Percentiles rank a stretch among this genome's conserved stretches.
Conservation (phyloP, 176 grass and related monocot species). For the Hsuehochloa calcarea region DNA sequence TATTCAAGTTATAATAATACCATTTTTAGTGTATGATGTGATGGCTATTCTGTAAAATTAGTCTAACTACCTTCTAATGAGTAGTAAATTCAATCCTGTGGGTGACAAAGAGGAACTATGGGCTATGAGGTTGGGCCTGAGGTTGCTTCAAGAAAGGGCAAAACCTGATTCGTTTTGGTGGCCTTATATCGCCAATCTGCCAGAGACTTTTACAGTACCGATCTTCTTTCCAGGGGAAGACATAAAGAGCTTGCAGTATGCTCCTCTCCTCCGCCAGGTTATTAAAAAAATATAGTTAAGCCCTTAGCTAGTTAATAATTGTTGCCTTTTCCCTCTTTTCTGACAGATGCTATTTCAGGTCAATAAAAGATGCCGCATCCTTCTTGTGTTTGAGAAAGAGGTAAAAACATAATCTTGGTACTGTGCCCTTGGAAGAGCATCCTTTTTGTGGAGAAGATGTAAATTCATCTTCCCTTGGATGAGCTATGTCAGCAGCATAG, state of each 20-base stretch:
- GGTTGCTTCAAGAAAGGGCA: slow-evolving; percentile 89
- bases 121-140: slow-evolving; percentile 91
- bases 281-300: not conserved
- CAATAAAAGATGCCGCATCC: slow-evolving; percentile 90
- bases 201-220: slow-evolving; percentile 65
- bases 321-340: slow-evolving; percentile 1
- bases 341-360: slow-evolving; percentile 57
- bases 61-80: slow-evolving; percentile 27
- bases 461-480: slow-evolving; percentile 82
- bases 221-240: slow-evolving; percentile 85
- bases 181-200: slow-evolving; percentile 90
- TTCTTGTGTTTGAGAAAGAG: slow-evolving; percentile 78
- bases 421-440: slow-evolving; percentile 43
- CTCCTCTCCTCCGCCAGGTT: slow-evolving; percentile 87
- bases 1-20: not conserved
- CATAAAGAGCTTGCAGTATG: slow-evolving; percentile 85
- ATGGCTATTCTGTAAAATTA: slow-evolving; percentile 31
- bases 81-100: slow-evolving; percentile 54
- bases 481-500: slow-evolving; percentile 93
- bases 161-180: slow-evolving; percentile 76
- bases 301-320: slow-evolving; percentile 6
- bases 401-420: slow-evolving; percentile 45
- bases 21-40: slow-evolving; percentile 15
- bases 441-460: slow-evolving; percentile 85
- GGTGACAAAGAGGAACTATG: slow-evolving; percentile 97